Conservation (phyloP, 306 rosid species). For the Rosa lucieae region DNA sequence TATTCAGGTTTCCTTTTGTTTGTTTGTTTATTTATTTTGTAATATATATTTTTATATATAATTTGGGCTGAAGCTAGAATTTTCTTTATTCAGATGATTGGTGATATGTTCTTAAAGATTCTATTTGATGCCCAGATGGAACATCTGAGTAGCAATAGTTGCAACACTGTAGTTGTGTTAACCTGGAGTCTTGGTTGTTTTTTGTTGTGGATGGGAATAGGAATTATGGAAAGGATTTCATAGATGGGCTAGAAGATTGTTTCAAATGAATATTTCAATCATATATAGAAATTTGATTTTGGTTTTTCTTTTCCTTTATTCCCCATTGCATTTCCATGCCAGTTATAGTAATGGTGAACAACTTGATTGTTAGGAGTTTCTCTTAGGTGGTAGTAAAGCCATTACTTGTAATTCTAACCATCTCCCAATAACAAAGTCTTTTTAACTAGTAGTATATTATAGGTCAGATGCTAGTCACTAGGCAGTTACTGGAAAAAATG, state of each 20-base stretch:
- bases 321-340: neutral
- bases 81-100: neutral
- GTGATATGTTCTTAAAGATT: neutral
- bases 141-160: neutral
- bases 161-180: neutral
- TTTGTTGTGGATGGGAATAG: neutral
- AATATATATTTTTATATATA: neutral
- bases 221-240: too few species aligned
- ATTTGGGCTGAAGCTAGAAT: neutral
- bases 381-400: neutral
- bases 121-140: neutral
- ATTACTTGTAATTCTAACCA: neutral
- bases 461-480: neutral
- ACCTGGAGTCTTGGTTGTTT: neutral
- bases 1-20: slow-evolving; percentile 72
- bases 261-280: neutral
- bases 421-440: neutral
- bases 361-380: neutral
- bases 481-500: neutral
- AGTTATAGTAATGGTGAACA: neutral
- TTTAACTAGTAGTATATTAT: neutral
- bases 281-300: neutral
- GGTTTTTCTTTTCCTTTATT: neutral
- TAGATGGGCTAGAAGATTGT: neutral
- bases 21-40: slow-evolving; percentile 20